Base-by-base conservation (phyloP, 192 early-diverging fungal genomes). In the Backusella macrospora region DNA sequence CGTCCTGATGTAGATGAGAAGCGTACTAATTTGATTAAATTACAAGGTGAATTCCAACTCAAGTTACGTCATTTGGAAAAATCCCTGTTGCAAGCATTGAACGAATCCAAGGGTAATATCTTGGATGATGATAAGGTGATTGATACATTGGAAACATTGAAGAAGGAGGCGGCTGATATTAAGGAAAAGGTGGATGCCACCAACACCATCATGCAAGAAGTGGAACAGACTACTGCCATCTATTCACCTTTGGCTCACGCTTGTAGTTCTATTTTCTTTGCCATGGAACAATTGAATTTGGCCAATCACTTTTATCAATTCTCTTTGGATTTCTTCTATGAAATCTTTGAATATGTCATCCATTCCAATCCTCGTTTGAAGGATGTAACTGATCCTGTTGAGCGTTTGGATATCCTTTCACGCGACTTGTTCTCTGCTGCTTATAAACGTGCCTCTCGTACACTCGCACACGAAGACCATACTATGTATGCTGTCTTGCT, bases 251-350 rank as follows among this genome's bases (percentile, higher is more conserved):
- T 99, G 55, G 97, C 98, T 3, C 88, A 93, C 62, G 86, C 94
- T 10, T 96, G 95, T 84, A 92, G 95, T 70, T 90, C 93, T 4
- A 91, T 99, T 49, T 99, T 94, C 87, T 99, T 99, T 84, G 88
- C 91, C n/a, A 91, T 99, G 85, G 98, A 99, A 73, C 96, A 97
- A 73, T 85, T 99, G 46, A 86, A 92, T 65, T 80, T 87, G 46
- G 78, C 99, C 52, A 87, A 99, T 74, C 90, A 93, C 77, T 99
- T 98, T 83, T 99, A 99, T 82, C 97, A 98, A 85, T 98, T 99
- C 85, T 98, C 98, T 23, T 90, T 99, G 38, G 94, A 93, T 78
- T 99, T 96, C 82, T 99, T 99, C 83, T 88, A 93, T 64, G 88
- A 91, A 64, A 96, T 99, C 48, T 99, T 99, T 86, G 83, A 93